Base-by-base conservation (phyloP, 2,329 filamentous ascomycete species). In the Fusarium verrucosum region DNA sequence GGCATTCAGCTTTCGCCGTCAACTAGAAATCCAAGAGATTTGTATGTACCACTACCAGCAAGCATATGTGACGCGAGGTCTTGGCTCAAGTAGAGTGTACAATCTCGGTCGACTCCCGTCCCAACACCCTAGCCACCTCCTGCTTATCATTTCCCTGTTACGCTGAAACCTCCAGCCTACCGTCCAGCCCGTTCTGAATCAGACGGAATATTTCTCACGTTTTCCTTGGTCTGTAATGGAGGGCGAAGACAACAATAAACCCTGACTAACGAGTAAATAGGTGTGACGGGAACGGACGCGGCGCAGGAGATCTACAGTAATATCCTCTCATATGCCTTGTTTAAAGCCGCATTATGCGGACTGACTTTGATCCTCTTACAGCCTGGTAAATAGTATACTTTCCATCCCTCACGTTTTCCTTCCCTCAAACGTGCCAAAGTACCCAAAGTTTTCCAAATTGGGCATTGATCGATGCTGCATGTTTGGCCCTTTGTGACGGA, bases 81-180 rank as follows among this genome's bases (percentile, higher is more conserved):
- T 56, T 60, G 33, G 47, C 32, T 30, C 23, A 63, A 49, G 64
- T 67, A 60, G 23, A 46, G 17, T 41, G 30, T 61, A 57, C 64
- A 43, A 42, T 9, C 41, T 66, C 63, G 64, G 64, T 67, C 64
- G 43, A 66, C 42, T 67, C 63, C 64, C 64, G 64, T 46, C 20
- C 22, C 17, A 40, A 38, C 20, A 59, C 49, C 58, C 63, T 38
- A 35, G 58, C 36, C 54, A 62, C 58, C 52, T 65, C 50, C 38
- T 51, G 54, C 37, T 46, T 49, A 65, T 65, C 63, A 65, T 49
- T 52, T 56, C 16, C 58, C 43, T 16, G 28, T 50, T 62, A 25
- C 23, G 46, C 14, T 32, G 20, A 50, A 35, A 59, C 37, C 26
- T 43, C 37, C 35, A 37, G 43, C 46, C 46, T 40, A 55, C 30